phyloP scores from a whole-genome alignment of 1,284 basidiomycete species.

The Microbotryomycetes sp. region DNA sequence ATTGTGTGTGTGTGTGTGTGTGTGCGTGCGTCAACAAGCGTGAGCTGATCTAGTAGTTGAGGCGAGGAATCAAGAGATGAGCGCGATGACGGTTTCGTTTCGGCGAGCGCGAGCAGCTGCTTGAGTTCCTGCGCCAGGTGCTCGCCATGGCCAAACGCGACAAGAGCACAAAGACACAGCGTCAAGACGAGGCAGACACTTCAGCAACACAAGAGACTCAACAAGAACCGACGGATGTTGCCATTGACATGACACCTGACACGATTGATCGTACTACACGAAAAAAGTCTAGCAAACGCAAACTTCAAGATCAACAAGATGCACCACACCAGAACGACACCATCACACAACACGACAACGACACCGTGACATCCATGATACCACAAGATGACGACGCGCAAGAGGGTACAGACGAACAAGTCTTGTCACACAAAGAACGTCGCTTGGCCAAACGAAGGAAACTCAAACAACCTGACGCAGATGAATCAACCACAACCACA shows the following conservation, averaged over 20 bases:
- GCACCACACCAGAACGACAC: too few species aligned
- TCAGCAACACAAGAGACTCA: neutral
- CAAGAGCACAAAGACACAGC: neutral
- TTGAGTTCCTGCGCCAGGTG: too few species aligned
- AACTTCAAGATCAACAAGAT: too few species aligned
- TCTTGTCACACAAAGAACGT: conserved; percentile 33
- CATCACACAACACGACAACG: neutral
- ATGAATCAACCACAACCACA: neutral
- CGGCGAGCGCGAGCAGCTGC: too few species aligned
- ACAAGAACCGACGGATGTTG: conserved; percentile 2
- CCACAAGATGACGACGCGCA: neutral
- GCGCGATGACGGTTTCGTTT: too few species aligned
- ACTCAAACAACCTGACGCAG: conserved; percentile 6
- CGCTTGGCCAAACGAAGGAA: conserved; percentile 31
- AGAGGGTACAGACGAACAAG: conserved; percentile 1
- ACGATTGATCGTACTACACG: too few species aligned
- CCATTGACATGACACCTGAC: neutral
- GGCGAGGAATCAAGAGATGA: too few species aligned
- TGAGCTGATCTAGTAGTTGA: too few species aligned
- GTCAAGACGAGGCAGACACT: neutral
- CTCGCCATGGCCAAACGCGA: neutral
- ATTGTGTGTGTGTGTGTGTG: neutral
- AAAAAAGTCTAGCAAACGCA: neutral
- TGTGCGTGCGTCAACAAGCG: neutral
- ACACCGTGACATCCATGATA: too few species aligned